Evolutionary conservation across 2,329 filamentous ascomycete genomes (phyloP).

Genomic region (Nemania diffusa): DNA sequence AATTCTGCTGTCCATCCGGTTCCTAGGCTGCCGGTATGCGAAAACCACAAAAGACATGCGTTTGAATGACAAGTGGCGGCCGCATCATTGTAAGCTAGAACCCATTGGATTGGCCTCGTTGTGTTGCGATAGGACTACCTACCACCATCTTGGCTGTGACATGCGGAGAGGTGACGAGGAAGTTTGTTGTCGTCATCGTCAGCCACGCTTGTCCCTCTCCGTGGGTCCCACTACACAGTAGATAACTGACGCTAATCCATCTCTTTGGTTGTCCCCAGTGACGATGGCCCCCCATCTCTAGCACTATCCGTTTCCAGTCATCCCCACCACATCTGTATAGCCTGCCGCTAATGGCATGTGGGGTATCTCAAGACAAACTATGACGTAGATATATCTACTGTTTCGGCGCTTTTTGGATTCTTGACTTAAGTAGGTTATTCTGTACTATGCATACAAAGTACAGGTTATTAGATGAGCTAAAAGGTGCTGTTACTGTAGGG

Average conservation of each 20-base stretch:
- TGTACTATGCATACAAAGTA: too few relatives aligned
- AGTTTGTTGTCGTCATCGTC: slow-evolving; percentile 37
- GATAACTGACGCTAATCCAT: not conserved
- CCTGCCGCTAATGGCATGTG: slow-evolving; percentile 16
- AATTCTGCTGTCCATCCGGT: not conserved
- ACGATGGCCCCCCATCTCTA: slow-evolving; percentile 1
- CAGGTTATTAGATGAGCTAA: too few relatives aligned
- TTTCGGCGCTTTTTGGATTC: not conserved
- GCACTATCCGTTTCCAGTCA: slow-evolving; percentile 30
- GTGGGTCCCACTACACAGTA: not conserved
- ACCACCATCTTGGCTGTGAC: not conserved
- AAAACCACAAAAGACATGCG: not conserved
- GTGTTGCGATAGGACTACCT: not conserved
- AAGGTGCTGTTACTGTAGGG: too few relatives aligned
- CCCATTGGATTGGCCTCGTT: slow-evolving; percentile 11
- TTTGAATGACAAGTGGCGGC: slow-evolving; percentile 34
- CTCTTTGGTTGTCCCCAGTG: slow-evolving; percentile 4
- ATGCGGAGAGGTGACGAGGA: slow-evolving; percentile 4
- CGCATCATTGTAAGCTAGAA: slow-evolving; percentile 15
- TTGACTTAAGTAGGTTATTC: not conserved
- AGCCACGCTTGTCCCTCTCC: slow-evolving; percentile 13
- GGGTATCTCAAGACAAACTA: slow-evolving; percentile 11
- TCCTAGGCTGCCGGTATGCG: not conserved
- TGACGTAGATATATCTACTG: slow-evolving; percentile 20
- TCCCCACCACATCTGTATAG: not conserved